Percentiles rank a stretch among this genome's conserved stretches.
phyloP scores from a whole-genome alignment of 805 yeast species.

The Starmerella gropengiesseri region DNA sequence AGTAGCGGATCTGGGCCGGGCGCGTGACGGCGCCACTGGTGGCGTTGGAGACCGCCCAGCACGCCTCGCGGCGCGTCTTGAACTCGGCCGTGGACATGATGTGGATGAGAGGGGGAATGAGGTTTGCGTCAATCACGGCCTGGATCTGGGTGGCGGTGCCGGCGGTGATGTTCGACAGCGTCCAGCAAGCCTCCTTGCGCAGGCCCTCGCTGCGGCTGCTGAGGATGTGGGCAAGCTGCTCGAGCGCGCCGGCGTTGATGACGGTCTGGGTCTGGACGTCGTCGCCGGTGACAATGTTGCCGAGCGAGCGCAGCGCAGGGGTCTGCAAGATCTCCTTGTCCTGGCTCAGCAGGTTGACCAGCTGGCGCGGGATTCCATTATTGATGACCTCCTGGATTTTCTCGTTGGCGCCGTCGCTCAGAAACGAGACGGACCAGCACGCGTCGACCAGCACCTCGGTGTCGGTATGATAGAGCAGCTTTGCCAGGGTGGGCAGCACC shows the following conservation, averaged over 20 bases:
- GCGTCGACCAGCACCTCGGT: conserved; percentile 93
- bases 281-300: conserved; percentile 95
- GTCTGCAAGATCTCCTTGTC: conserved; percentile 82
- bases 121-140: conserved; percentile 88
- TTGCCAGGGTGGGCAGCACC: conserved; percentile 85
- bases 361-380: conserved; percentile 85
- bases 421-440: conserved; percentile 95
- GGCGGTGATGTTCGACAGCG: conserved; percentile 94
- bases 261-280: conserved; percentile 92
- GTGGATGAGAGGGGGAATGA: conserved; percentile 83
- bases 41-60: conserved; percentile 98
- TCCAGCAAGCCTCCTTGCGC: conserved; percentile 98
- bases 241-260: conserved; percentile 82
- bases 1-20: conserved; percentile 88
- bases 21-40: conserved; percentile 86
- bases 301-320: conserved; percentile 94
- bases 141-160: conserved; percentile 93
- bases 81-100: conserved; percentile 73
- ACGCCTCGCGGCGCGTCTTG: conserved; percentile 95
- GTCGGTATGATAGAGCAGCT: conserved; percentile 80
- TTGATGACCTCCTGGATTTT: conserved; percentile 96
- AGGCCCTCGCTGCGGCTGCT: conserved; percentile 81
- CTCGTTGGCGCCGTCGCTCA: conserved; percentile 84
- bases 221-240: conserved; percentile 70
- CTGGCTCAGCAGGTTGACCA: conserved; percentile 81